Base-by-base conservation (phyloP, 768 basidiomycete species). In the Amanita pallidorosea region DNA sequence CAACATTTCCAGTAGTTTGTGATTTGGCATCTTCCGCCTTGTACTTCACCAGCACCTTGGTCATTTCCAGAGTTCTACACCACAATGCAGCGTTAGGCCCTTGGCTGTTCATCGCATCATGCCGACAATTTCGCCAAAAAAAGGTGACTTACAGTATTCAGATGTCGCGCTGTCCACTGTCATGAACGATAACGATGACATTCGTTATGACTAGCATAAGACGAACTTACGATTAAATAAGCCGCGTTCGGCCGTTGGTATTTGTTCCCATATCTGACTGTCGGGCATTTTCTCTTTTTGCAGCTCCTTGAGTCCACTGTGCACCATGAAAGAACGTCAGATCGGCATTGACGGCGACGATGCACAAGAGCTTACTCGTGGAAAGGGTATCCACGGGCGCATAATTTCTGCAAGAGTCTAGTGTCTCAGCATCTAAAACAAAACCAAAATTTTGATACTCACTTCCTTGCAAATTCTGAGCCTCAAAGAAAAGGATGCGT, bases 381-480 rank as follows among this genome's bases (percentile, higher is more conserved):
- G 15, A 12, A 5, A 9, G 38, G 5, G 18, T 15, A 6, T 7
- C 5, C 40, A 17, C 18, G 29, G 15, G 13, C 7, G 27, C 51
- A 37, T 37, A 17, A 8, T 17, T 13, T 20, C 45, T 52, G 25
- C 29, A n/a, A 31, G 13, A 20, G 2, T 18, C 12, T 17, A 44
- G 8, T 17, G 12, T 15, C 41, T 41, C n/a, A 41, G 49, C 17
- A 17, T 17, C 9, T n/a, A 3, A 13, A 17, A 29, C 8, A 6
- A 9, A 45, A 20, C 13, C 11, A 18, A n/a, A n/a, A 4, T 17
- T n/a, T 13, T 8, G n/a, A 45, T 20, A 51, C 33, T 5, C 12
- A 51, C 50, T 2, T 4, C 7, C 38, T 23, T 36, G 42, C 51
- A 52, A 20, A 52, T 7, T 18, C 51, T 46, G 7, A 52, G 15